Percentiles rank a stretch among this genome's conserved stretches.
Conservation (phyloP, 441 rosid genomes). For the Manihot esculenta region DNA sequence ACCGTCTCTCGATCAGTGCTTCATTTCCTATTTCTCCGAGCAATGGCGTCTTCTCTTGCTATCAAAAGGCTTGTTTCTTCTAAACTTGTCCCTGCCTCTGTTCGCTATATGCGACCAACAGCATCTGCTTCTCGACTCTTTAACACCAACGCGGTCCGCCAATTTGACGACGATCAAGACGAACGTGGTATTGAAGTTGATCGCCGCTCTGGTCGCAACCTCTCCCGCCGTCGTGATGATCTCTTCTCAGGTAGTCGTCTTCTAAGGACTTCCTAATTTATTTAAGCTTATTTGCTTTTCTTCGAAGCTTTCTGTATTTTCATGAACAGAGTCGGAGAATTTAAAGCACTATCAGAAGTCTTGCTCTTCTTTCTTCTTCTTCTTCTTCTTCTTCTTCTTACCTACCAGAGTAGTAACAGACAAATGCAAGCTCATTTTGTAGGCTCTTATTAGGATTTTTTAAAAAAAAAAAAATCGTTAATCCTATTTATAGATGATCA, state of each 20-base stretch:
- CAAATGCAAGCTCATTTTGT: too few species aligned
- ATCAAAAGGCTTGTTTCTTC: slow-evolving; percentile 47
- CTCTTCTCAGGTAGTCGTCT: slow-evolving; percentile 52
- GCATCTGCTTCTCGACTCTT: slow-evolving; percentile 44
- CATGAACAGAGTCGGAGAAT: too few species aligned
- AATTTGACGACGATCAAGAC: slow-evolving; percentile 28
- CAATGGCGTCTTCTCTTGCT: slow-evolving; percentile 59
- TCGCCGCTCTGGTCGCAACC: slow-evolving; percentile 22
- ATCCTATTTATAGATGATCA: too few species aligned
- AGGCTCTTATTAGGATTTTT: too few species aligned
- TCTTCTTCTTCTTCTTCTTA: too few species aligned
- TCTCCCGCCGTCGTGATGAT: slow-evolving; percentile 40
- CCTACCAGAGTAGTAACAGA: too few species aligned
- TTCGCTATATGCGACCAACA: slow-evolving; percentile 26
- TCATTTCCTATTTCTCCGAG: not conserved
- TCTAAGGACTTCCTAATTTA: not conserved
- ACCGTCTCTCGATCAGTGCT: not conserved
- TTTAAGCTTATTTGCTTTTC: too few species aligned
- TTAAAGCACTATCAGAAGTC: too few species aligned
- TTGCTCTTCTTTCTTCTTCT: too few species aligned
- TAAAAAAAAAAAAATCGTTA: too few species aligned
- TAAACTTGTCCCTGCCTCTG: slow-evolving; percentile 24
- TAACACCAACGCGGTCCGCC: slow-evolving; percentile 51
- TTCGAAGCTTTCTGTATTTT: too few species aligned
- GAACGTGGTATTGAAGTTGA: slow-evolving; percentile 29